These are phyloP conservation scores for Leccinum ochraceum DNA, from an alignment of 768 basidiomycete species.

Conservation along the genomic window DNA sequence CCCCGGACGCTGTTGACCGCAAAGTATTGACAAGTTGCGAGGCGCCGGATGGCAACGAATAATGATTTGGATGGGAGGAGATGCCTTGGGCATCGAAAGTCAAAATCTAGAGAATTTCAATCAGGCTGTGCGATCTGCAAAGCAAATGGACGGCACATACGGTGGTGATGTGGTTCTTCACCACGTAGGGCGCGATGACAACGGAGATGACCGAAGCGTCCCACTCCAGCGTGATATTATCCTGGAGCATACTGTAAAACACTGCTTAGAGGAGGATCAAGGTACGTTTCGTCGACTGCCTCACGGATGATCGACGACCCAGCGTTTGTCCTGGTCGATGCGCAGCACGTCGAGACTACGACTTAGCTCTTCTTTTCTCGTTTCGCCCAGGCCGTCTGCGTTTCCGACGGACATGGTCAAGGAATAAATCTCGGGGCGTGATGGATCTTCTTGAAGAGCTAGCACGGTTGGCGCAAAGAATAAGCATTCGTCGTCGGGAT, in stretches of 20 bases:
- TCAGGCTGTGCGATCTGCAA: conserved; percentile 2
- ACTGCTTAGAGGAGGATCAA: conserved; percentile 11
- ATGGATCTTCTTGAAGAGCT: conserved; percentile 39
- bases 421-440: conserved; percentile 46
- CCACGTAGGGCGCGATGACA: conserved; percentile 59
- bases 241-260: conserved; percentile 59
- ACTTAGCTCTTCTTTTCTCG: conserved; percentile 58
- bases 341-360: conserved; percentile 70
- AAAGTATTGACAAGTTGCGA: conserved; percentile 41
- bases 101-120: conserved; percentile 57
- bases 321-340: conserved; percentile 51
- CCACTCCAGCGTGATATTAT: conserved; percentile 73
- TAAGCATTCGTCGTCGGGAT: conserved; percentile 94
- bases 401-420: conserved; percentile 81
- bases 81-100: conserved; percentile 81
- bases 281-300: conserved; percentile 30
- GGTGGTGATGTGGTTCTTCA: conserved; percentile 57
- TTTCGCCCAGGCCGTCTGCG: conserved; percentile 71
- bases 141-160: conserved; percentile 41
- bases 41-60: conserved; percentile 62
- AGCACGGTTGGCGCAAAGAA: conserved; percentile 90
- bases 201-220: conserved; percentile 56
- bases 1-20: conserved; percentile 31
- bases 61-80: conserved; percentile 88
- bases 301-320: conserved; percentile 72